Evolutionary conservation across 1,284 basidiomycete species (phyloP).

Genomic region (Takashimella koratensis): DNA sequence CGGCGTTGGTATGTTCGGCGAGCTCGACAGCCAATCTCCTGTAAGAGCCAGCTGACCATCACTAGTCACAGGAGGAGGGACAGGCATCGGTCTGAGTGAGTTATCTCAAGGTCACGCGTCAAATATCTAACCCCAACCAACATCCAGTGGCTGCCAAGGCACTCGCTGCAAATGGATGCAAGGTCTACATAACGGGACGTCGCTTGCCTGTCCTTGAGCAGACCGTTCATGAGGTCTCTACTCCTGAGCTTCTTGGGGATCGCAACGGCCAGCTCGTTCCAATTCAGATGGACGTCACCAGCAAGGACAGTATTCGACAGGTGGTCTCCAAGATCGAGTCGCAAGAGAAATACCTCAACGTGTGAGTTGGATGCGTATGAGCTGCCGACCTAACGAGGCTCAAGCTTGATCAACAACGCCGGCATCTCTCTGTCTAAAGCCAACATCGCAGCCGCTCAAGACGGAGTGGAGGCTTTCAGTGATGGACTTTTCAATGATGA

Average conservation of each 20-base stretch:
- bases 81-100: neutral
- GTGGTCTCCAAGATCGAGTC: neutral
- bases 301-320: neutral
- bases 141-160: constrained; percentile 5
- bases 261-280: neutral
- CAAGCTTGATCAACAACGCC: constrained; percentile 6
- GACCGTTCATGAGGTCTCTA: neutral
- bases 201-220: neutral
- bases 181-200: neutral
- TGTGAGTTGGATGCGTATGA: neutral
- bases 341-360: neutral
- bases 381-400: no score
- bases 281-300: neutral
- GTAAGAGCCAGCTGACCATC: constrained; percentile 6
- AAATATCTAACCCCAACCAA: no score
- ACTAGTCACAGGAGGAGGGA: neutral
- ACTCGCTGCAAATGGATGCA: neutral
- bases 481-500: constrained; percentile 5
- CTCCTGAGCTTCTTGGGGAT: neutral
- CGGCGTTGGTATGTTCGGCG: constrained; percentile 18
- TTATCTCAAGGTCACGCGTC: no score
- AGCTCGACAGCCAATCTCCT: no score
- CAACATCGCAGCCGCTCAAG: neutral
- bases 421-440: constrained; percentile 7
- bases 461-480: constrained; percentile 2